Evolutionary conservation across 768 basidiomycete genomes (phyloP), one percentile per base, ranked within the genome.

Genomic region (Ramaria sp.): DNA sequence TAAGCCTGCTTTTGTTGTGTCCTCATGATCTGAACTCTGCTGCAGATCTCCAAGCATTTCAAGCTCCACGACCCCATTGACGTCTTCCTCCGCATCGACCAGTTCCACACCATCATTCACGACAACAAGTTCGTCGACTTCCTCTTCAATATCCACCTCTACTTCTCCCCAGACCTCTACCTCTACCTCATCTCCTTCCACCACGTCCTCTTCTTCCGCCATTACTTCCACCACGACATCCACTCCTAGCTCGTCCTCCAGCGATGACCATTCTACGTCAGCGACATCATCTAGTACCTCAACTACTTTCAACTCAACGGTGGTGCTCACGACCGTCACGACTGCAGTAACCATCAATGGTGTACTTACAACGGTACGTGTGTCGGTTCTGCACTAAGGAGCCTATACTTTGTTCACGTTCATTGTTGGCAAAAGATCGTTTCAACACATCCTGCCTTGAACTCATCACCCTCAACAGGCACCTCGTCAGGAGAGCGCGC

Each of bases 281-380:
- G 2, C 27, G 43, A 20, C 51, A 41, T 42, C 51, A 15, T 50
- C 49, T n/a, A 2, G 13, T 7, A 41, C 45, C 9, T n/a, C 4
- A 47, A 47, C 52, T 20, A 41, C 9, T 51, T 51, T 41, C 1
- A 22, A 15, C n/a, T 9, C 16, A 24, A 20, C 12, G 18, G 49
- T 10, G 15, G 8, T 28, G 34, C 32, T 55, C 13, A 49, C 47
- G 13, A 51, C 50, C 22, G 28, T 42, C 12, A 56, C 55, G 16
- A 52, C 52, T 20, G 32, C 39, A 15, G 38, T 32, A 5, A 51
- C 50, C 18, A 41, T 56, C 25, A 25, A 52, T 56, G 55, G 55
- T 8, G 32, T 37, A 24, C 6, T 13, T 24, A 50, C 55, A n/a
- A 56, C 55, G 6, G 55, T 56, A 18, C 16, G 32, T 34, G 3